A percentile compares a stretch with the other conserved stretches of the same genome.
Conservation (phyloP, 257 asterid species). For the Solanum lycopersicoides region DNA sequence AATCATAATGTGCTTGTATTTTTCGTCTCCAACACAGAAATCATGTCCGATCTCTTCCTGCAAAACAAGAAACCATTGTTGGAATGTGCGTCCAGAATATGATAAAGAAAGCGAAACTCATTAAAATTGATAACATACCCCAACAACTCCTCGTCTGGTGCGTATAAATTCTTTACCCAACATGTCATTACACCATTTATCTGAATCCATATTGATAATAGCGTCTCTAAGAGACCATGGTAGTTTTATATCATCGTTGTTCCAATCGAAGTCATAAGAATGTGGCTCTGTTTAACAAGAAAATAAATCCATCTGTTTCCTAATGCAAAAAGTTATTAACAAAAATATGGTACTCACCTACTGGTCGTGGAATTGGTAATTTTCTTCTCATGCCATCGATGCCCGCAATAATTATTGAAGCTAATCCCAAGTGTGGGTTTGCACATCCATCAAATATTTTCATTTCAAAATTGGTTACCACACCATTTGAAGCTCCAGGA, state of each 20-base stretch:
- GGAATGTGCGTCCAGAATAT: not conserved
- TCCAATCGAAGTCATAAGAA: constrained; percentile 51
- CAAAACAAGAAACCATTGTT: not conserved
- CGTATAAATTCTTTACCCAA: constrained; percentile 61
- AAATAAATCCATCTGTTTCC: not conserved
- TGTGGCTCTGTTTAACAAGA: constrained; percentile 35
- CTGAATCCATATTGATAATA: constrained; percentile 63
- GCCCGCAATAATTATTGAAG: constrained; percentile 69
- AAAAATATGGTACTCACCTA: constrained; percentile 36
- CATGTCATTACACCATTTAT: constrained; percentile 37
- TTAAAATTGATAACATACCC: constrained; percentile 26
- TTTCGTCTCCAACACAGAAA: not conserved
- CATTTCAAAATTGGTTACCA: constrained; percentile 70
- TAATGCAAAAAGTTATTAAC: not conserved
- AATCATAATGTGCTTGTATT: not conserved
- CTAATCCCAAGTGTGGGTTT: constrained; percentile 79
- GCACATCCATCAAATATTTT: constrained; percentile 81
- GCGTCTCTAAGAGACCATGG: constrained; percentile 68
- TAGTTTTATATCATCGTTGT: constrained; percentile 22
- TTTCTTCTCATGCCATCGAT: constrained; percentile 61
- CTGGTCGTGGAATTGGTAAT: constrained; percentile 51
- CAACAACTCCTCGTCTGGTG: constrained; percentile 54
- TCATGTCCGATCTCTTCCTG: not conserved
- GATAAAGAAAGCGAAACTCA: too few relatives aligned
- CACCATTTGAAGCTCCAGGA: constrained; percentile 70